A percentile compares a stretch with the other conserved stretches of the same genome.
phyloP scores from a whole-genome alignment of 2,329 filamentous ascomycete species.

The Calonectria pauciramosa region DNA sequence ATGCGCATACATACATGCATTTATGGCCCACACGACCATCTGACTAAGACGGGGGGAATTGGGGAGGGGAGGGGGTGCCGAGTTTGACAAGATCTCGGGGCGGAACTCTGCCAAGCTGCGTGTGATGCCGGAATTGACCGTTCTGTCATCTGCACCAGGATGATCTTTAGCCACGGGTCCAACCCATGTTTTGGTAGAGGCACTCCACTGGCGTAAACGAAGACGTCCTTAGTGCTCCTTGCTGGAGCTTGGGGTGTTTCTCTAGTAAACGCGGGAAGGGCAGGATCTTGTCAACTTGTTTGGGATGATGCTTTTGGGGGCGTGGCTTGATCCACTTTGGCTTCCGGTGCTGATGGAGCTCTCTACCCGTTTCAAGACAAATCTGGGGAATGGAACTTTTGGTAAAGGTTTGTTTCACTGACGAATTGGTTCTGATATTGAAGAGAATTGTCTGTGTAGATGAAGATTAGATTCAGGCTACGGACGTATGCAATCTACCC shows the following conservation, averaged over 20 bases:
- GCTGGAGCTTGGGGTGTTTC: not conserved
- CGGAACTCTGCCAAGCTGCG: not conserved
- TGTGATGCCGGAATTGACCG: not conserved
- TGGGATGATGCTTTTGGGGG: not conserved
- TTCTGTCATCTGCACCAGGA: not conserved
- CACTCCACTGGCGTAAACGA: not conserved
- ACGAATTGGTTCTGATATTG: not conserved
- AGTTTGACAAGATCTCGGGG: not conserved
- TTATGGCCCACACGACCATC: not conserved
- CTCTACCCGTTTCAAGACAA: not conserved
- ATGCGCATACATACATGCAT: not conserved
- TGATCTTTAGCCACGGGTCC: not conserved
- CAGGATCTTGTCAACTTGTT: not conserved
- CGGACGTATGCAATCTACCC: not conserved
- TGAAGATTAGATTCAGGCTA: not conserved
- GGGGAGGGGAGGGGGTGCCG: not conserved
- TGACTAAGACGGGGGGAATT: not conserved
- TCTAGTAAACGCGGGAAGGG: not conserved
- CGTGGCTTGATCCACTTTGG: constrained; percentile 1
- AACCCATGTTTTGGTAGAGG: not conserved
- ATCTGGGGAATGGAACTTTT: not conserved
- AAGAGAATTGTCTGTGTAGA: not conserved
- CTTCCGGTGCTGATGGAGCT: not conserved
- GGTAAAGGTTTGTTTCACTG: not conserved
- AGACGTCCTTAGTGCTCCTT: too few species aligned